These are phyloP conservation scores for Styphnolobium japonicum DNA, from an alignment of 306 rosid genomes.

Conservation along the genomic window DNA sequence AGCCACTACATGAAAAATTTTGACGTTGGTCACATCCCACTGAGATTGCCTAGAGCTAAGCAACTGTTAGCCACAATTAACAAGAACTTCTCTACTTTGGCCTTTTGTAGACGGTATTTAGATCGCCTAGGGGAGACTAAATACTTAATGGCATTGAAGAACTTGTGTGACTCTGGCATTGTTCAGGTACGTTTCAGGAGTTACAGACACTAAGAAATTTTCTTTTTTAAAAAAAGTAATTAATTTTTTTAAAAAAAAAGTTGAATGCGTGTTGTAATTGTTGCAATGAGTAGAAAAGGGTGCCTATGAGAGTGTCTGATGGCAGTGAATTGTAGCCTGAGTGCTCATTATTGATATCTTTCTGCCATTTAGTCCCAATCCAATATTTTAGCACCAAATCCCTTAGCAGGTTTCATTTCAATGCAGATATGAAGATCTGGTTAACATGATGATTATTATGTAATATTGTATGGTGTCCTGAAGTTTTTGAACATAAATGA, in stretches of 20 bases:
- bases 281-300: not conserved
- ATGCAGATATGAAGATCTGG: not conserved
- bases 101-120: conserved; percentile 87
- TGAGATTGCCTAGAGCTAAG: conserved; percentile 94
- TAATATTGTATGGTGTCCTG: not conserved
- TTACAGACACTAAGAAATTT: not conserved
- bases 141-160: conserved; percentile 91
- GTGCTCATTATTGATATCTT: not conserved
- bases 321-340: not conserved
- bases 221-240: not conserved
- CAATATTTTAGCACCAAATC: not conserved
- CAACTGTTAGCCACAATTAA: conserved; percentile 79
- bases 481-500: not conserved
- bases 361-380: not conserved
- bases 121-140: conserved; percentile 96
- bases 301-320: not conserved
- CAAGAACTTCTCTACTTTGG: conserved; percentile 92
- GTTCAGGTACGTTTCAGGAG: conserved; percentile 67
- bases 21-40: conserved; percentile 84
- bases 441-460: not conserved
- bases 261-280: not conserved
- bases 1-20: conserved; percentile 98
- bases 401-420: not conserved
- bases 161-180: conserved; percentile 79
- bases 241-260: not conserved